These are phyloP conservation scores for Malania oleifera DNA, from an alignment of 164 flowering plant species.

Conservation along the genomic window DNA sequence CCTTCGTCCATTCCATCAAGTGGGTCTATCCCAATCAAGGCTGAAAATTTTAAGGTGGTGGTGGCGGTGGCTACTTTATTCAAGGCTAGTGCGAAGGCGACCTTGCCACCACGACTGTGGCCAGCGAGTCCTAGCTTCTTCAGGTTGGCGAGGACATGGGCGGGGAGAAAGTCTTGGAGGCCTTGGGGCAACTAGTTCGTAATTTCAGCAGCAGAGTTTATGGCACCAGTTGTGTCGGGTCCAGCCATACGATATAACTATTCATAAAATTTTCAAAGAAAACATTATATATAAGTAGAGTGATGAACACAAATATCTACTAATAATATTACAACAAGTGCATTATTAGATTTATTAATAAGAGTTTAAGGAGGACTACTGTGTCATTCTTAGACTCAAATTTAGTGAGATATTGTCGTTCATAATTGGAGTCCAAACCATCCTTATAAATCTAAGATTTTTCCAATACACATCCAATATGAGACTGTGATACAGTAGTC, in stretches of 20 bases:
- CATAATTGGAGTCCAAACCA: no score
- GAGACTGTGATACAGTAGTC: no score
- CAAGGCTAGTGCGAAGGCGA: constrained; percentile 67
- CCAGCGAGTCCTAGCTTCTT: constrained; percentile 59
- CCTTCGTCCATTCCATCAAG: constrained; percentile 83
- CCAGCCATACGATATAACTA: constrained; percentile 56
- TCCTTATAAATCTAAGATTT: no score
- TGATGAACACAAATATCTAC: no score
- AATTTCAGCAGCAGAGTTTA: constrained; percentile 43
- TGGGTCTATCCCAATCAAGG: constrained; percentile 83
- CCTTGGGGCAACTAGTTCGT: constrained; percentile 59
- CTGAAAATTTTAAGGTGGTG: constrained; percentile 42
- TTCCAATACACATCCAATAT: no score
- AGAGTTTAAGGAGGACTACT: no score
- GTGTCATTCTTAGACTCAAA: no score
- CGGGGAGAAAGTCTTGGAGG: constrained; percentile 42
- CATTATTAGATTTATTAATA: no score
- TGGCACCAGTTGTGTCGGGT: constrained; percentile 50
- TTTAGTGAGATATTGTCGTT: no score
- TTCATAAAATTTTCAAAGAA: not conserved
- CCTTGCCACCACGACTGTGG: constrained; percentile 87
- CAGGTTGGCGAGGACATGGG: constrained; percentile 36
- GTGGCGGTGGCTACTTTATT: constrained; percentile 26
- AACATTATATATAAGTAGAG: no score
- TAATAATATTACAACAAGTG: no score